Conservation (phyloP, 2,329 filamentous ascomycete species). For the Xylariaceae sp. region DNA sequence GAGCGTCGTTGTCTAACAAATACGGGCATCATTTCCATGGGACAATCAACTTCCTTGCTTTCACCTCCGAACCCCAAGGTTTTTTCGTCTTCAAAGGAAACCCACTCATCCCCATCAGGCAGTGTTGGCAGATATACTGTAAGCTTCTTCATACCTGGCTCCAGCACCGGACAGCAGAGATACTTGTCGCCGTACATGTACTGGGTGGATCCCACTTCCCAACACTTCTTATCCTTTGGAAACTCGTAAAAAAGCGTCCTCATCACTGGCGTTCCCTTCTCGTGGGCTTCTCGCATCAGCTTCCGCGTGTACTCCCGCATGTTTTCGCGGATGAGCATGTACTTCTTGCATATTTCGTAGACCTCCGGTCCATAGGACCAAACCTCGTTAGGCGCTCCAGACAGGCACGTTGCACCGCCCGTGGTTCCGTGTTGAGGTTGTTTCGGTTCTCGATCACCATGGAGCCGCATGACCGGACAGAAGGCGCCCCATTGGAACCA, state of each 20-base stretch:
- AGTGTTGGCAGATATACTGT: no score
- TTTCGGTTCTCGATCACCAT: constrained; percentile 69
- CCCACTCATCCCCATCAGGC: no score
- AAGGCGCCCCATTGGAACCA: constrained; percentile 76
- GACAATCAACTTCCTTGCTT: no score
- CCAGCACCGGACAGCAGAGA: no score
- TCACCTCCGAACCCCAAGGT: no score
- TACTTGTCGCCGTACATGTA: constrained; percentile 71
- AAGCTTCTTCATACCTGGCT: no score
- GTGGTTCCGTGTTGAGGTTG: constrained; percentile 44
- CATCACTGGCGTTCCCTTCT: constrained; percentile 66
- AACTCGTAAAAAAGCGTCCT: constrained; percentile 69
- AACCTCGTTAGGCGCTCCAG: constrained; percentile 65
- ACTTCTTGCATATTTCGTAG: constrained; percentile 64
- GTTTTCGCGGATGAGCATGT: constrained; percentile 62
- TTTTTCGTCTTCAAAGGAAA: no score
- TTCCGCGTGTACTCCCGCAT: constrained; percentile 62
- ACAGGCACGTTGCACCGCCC: constrained; percentile 50
- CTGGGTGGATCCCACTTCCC: constrained; percentile 64
- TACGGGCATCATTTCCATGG: no score
- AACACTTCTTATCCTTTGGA: constrained; percentile 58
- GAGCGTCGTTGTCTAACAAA: no score
- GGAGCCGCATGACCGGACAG: constrained; percentile 70
- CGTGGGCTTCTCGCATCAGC: constrained; percentile 65
- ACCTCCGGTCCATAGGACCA: constrained; percentile 69